Base-by-base conservation (phyloP, 2,329 filamentous ascomycete species). In the Fusarium continuum region DNA sequence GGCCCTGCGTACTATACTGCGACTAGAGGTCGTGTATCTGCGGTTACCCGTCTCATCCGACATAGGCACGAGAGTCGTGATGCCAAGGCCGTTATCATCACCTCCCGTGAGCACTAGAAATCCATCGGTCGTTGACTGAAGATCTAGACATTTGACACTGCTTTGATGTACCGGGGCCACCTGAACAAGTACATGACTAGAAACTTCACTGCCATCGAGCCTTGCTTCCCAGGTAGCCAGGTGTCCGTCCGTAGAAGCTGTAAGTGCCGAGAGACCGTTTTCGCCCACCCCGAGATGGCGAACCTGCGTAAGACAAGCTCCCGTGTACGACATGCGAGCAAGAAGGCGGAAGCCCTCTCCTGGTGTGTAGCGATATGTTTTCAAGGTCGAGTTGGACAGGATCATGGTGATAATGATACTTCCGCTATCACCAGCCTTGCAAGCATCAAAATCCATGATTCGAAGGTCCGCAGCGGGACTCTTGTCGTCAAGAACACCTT, bases 301-400 rank as follows among this genome's bases (percentile, higher is more conserved):
- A 43, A 84, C 64, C 72, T 94, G 88, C 6, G 90, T 95, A 25
- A 96, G 79, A 70, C 93, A 97, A 10, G 88, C 87, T 8, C 88
- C 88, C 6, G 87, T 91, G 72, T 92, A 92, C 50, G 75, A 78
- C 6, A 85, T 86, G 28, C 75, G 75, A 0, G 82, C 82, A 1
- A 89, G 60, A 1, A 87, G 75, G 4, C 67, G 64, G 70, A 88
- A 89, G 0, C 78, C 77, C 1, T 60, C 58, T 2, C 38, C 46
- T 16, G 68, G 64, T 2, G 74, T 75, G 64, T 86, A 89, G 13
- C 73, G 65, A 65, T 88, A 89, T 1, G 79, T 82, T 70, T 88
- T 89, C 35, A 96, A 74, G 3, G 84, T 87, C 1, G 94, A 97
- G 76, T 97, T 94, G 0, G 94, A 97, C 68, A 95, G 88, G 0